Percentiles rank a stretch among this genome's conserved stretches.
Conservation (phyloP, 176 grass and related monocot genomes). For the Avena insularis region DNA sequence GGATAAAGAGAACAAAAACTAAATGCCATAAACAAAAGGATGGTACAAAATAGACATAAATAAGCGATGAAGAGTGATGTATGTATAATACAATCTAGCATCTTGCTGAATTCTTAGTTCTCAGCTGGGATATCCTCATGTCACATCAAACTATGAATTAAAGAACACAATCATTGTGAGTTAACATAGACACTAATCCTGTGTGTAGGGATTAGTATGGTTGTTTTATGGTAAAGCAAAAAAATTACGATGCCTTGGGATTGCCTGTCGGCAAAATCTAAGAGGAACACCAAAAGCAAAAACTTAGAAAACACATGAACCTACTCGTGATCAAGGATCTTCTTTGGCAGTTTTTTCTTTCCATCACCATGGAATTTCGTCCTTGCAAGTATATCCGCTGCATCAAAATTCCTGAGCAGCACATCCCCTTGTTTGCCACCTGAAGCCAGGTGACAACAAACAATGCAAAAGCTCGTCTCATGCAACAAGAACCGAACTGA, state of each 20-base stretch:
- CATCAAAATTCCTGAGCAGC: slow-evolving; percentile 73
- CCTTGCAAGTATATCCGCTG: slow-evolving; percentile 62
- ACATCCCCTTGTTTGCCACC: slow-evolving; percentile 84
- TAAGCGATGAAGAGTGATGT: slow-evolving; percentile 32
- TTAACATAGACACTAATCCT: slow-evolving; percentile 1
- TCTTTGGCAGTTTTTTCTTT: slow-evolving; percentile 64
- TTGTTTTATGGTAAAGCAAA: slow-evolving; percentile 12
- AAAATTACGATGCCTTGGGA: slow-evolving; percentile 13
- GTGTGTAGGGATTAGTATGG: not conserved
- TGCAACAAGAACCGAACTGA: slow-evolving; percentile 80
- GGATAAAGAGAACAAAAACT: slow-evolving; percentile 14
- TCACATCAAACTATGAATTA: slow-evolving; percentile 31
- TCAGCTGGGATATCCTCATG: slow-evolving; percentile 41
- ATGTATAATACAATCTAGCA: slow-evolving; percentile 8
- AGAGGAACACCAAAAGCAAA: slow-evolving; percentile 10
- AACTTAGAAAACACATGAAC: slow-evolving; percentile 33
- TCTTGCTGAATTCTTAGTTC: slow-evolving; percentile 18
- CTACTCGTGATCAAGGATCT: slow-evolving; percentile 88
- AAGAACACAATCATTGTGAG: slow-evolving; percentile 10
- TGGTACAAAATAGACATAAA: not conserved
- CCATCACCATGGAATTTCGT: slow-evolving; percentile 61
- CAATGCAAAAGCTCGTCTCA: slow-evolving; percentile 86
- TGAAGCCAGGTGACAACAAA: slow-evolving; percentile 95
- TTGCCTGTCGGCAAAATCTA: slow-evolving; percentile 4
- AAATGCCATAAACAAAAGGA: not conserved